These are phyloP conservation scores for Leersia perrieri DNA, from an alignment of 176 grass and related monocot species.

Conservation along the genomic window DNA sequence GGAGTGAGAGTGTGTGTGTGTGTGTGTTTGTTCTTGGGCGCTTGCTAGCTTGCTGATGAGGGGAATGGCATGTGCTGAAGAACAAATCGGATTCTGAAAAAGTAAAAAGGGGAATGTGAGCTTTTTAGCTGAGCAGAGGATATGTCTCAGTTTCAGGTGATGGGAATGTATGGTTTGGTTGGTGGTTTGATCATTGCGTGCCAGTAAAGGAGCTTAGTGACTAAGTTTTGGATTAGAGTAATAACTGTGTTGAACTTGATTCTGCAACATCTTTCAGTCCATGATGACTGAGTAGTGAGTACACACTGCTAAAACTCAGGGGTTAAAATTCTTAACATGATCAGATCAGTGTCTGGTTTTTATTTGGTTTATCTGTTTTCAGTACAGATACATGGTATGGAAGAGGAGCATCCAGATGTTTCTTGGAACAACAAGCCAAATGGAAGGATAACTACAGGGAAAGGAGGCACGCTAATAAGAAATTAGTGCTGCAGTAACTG, in stretches of 20 bases:
- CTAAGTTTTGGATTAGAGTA: neutral
- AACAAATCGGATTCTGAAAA: neutral
- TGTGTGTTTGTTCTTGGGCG: neutral
- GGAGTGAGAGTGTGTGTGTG: too few relatives aligned
- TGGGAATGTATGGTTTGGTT: neutral
- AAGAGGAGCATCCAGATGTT: neutral
- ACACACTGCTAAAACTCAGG: neutral
- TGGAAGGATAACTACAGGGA: neutral
- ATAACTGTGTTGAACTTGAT: neutral
- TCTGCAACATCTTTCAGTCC: neutral
- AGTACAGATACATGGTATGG: neutral
- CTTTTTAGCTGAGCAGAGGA: neutral
- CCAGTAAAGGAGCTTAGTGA: conserved; percentile 1
- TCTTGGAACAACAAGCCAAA: neutral
- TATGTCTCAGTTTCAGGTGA: neutral
- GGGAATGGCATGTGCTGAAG: neutral
- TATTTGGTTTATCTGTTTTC: neutral
- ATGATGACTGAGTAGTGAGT: neutral
- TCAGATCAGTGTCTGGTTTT: neutral
- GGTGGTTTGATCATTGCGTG: neutral
- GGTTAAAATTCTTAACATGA: neutral
- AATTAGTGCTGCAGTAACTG: neutral
- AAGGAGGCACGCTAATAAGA: neutral
- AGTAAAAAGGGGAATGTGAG: neutral
- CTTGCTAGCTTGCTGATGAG: neutral